phyloP scores from a whole-genome alignment of 768 basidiomycete species.

The Leccinellum rugosiceps region DNA sequence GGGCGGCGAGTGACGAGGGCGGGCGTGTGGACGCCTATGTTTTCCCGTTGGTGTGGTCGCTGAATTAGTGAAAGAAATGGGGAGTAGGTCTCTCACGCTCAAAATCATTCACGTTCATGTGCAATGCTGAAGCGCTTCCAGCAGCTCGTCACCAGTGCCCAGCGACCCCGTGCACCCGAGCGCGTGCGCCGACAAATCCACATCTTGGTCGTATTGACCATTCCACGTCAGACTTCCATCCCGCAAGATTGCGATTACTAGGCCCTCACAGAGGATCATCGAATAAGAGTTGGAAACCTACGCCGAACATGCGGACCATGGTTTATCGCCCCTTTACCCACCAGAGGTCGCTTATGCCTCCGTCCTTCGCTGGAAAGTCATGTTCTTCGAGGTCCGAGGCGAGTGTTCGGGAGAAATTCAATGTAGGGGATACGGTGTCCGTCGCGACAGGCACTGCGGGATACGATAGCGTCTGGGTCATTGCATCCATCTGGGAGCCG shows the following conservation, averaged over 20 bases:
- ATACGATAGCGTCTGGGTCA: conserved; percentile 63
- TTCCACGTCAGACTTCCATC: conserved; percentile 18
- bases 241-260: conserved; percentile 30
- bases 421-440: conserved; percentile 65
- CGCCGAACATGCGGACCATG: conserved; percentile 17
- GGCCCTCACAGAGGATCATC: conserved; percentile 26
- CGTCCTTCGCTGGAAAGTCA: conserved; percentile 16
- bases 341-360: conserved; percentile 8
- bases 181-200: conserved; percentile 27
- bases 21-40: too few species aligned
- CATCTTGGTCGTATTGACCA: conserved; percentile 26
- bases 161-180: conserved; percentile 25
- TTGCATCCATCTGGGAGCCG: conserved; percentile 72
- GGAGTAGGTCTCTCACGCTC: too few species aligned
- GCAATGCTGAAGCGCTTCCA: conserved; percentile 36
- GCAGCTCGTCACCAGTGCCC: conserved; percentile 30
- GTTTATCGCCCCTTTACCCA: conserved; percentile 32
- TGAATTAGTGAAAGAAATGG: too few species aligned
- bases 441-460: conserved; percentile 44
- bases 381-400: conserved; percentile 8
- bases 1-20: too few species aligned
- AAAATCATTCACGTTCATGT: too few species aligned
- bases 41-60: too few species aligned
- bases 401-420: conserved; percentile 35
- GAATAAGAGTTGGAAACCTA: conserved; percentile 22